phyloP scores from a whole-genome alignment of 345 rosid species.

The Citrus hindsii region DNA sequence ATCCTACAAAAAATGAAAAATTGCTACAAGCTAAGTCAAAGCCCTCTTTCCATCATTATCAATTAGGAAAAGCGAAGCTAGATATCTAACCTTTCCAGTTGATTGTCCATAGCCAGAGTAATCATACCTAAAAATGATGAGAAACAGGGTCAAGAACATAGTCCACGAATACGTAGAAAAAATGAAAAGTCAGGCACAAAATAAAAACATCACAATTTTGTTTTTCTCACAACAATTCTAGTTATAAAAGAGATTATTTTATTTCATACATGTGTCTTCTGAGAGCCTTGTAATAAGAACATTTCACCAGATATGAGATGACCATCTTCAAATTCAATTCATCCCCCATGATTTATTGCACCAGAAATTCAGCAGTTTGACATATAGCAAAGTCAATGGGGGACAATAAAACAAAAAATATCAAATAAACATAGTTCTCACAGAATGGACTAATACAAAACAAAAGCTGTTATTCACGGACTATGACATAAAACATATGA shows the following conservation, averaged over 20 bases:
- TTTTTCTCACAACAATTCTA: not conserved
- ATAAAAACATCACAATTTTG: not conserved
- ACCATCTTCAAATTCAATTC: not conserved
- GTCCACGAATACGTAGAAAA: not conserved
- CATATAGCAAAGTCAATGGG: not conserved
- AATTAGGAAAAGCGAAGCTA: slow-evolving; percentile 12
- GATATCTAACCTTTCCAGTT: slow-evolving; percentile 71
- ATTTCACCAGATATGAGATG: not conserved
- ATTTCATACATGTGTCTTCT: not conserved
- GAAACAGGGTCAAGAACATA: slow-evolving; percentile 16
- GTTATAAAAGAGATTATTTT: not conserved
- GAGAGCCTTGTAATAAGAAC: not conserved
- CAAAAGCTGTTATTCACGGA: not conserved
- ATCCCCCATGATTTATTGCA: not conserved
- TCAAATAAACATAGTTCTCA: not conserved
- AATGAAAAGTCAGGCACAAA: not conserved
- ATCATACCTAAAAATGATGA: slow-evolving; percentile 58
- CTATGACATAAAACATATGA: not conserved
- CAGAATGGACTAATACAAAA: not conserved
- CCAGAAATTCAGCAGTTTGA: not conserved
- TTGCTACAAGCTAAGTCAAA: not conserved
- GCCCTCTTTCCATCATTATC: slow-evolving; percentile 2
- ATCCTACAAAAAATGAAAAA: not conserved
- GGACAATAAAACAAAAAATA: not conserved
- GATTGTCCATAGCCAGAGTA: slow-evolving; percentile 98